Evolutionary conservation across 176 grass and related monocot species (phyloP).

Genomic region (Hsuehochloa calcarea): DNA sequence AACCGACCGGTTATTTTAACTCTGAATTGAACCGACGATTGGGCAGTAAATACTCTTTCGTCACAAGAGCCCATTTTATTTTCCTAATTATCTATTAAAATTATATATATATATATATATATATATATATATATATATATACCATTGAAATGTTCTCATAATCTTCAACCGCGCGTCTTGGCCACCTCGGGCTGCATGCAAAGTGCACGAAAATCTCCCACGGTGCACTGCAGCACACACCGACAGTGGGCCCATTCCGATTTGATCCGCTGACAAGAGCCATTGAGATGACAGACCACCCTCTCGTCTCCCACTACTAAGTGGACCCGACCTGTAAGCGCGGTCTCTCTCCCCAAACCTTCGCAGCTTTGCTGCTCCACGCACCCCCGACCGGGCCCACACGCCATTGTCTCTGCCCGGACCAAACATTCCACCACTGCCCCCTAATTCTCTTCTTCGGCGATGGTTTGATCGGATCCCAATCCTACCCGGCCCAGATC

Average conservation of each 20-base stretch:
- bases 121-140: too few species aligned
- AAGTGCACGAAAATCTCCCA: background rate
- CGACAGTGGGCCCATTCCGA: conserved; percentile 13
- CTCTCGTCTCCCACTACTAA: background rate
- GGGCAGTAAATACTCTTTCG: too few species aligned
- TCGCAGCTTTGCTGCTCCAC: conserved; percentile 6
- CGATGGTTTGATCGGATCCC: conserved; percentile 55
- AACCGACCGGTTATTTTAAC: too few species aligned
- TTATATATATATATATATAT: too few species aligned
- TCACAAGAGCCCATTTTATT: too few species aligned
- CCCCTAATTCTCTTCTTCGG: conserved; percentile 5
- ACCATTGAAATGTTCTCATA: too few species aligned
- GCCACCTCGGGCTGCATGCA: background rate
- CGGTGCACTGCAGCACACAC: background rate
- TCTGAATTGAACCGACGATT: too few species aligned
- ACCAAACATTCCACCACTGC: conserved; percentile 10
- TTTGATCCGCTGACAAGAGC: background rate
- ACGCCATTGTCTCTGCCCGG: conserved; percentile 32
- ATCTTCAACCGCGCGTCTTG: too few species aligned
- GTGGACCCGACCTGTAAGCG: background rate
- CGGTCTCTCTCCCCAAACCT: background rate
- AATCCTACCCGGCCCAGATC: conserved; percentile 50
- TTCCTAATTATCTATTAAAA: too few species aligned
- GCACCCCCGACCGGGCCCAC: conserved; percentile 26
- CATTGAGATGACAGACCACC: background rate